Evolutionary conservation across 169 alveolate genomes (phyloP), one percentile per base, ranked within the genome.

Genomic region (Cyclospora cayetanensis): DNA sequence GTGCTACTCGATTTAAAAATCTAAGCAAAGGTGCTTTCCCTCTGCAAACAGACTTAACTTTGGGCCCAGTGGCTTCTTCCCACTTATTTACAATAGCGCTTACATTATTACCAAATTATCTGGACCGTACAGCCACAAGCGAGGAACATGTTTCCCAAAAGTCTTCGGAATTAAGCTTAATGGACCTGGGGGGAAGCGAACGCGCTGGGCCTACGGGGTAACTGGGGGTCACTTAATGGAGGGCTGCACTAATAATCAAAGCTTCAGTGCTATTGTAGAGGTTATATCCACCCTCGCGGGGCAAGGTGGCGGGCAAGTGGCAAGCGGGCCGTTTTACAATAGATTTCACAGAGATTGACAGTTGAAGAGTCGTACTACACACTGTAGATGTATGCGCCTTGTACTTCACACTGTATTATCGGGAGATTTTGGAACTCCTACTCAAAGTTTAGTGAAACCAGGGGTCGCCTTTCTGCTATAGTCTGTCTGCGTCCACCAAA

Each of bases 101-200:
- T n/a, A n/a, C n/a, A 46, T 46, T 12, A 43, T 1, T 60, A 2
- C n/a, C 53, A 9, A 43, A 53, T 55, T 37, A 20, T 52, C 22
- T 60, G 25, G 55, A 15, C 80, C 97, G 72, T 97, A 29, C 98
- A 97, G 94, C 97, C 98, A 46, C 95, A 95, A 18, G 96, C 5
- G 79, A 84, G 37, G 94, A 91, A 80, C 91, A 91, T 0, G 90
- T 80, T 42, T 85, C 93, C 88, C 93, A 77, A 46, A 91, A 91
- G 98, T 98, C 37, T 34, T 96, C 98, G 20, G 98, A 97, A 94
- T 91, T 97, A n/a, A 98, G 97, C 86, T 93, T 98, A 46, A 99
- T 98, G 11, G 99, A 98, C 95, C 95, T 97, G 82, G 98, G 99
- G 4, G 99, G 99, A 7, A 96, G 98, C 53, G 99, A 98, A 94